Conservation (phyloP, 768 basidiomycete genomes). For the Kwoniella mangroviensis region DNA sequence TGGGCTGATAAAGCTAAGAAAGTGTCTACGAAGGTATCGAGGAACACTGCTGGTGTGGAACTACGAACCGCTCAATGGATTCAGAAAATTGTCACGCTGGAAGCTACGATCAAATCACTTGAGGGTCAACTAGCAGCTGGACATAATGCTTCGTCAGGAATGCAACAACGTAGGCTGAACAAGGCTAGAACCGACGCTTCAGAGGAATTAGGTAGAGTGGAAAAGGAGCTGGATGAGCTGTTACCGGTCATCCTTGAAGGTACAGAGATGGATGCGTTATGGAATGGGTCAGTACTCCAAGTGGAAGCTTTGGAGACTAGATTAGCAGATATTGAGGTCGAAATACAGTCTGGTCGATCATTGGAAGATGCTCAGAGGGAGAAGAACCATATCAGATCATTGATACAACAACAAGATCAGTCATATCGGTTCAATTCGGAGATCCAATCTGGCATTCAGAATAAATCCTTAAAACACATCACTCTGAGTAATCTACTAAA, state of each 20-base stretch:
- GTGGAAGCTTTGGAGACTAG: slow-evolving; percentile 30
- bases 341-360: slow-evolving; percentile 21
- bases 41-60: slow-evolving; percentile 93
- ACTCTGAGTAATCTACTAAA: slow-evolving; percentile 34
- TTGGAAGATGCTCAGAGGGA: slow-evolving; percentile 28
- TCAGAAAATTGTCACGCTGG: slow-evolving; percentile 81
- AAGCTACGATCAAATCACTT: slow-evolving; percentile 78
- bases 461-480: slow-evolving; percentile 29
- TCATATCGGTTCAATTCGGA: slow-evolving; percentile 33
- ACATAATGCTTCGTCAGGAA: slow-evolving; percentile 29
- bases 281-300: slow-evolving; percentile 38
- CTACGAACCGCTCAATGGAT: slow-evolving; percentile 95
- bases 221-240: slow-evolving; percentile 26
- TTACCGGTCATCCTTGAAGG: slow-evolving; percentile 35
- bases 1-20: slow-evolving; percentile 98
- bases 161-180: slow-evolving; percentile 27
- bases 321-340: slow-evolving; percentile 34
- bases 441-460: slow-evolving; percentile 24
- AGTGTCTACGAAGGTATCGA: slow-evolving; percentile 95
- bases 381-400: slow-evolving; percentile 20
- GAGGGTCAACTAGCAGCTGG: slow-evolving; percentile 61
- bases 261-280: slow-evolving; percentile 29
- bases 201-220: slow-evolving; percentile 27
- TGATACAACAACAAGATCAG: slow-evolving; percentile 37
- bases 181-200: slow-evolving; percentile 18